These are phyloP conservation scores for Cornus kousa DNA, from an alignment of 148 eudicot species.

Conservation along the genomic window DNA sequence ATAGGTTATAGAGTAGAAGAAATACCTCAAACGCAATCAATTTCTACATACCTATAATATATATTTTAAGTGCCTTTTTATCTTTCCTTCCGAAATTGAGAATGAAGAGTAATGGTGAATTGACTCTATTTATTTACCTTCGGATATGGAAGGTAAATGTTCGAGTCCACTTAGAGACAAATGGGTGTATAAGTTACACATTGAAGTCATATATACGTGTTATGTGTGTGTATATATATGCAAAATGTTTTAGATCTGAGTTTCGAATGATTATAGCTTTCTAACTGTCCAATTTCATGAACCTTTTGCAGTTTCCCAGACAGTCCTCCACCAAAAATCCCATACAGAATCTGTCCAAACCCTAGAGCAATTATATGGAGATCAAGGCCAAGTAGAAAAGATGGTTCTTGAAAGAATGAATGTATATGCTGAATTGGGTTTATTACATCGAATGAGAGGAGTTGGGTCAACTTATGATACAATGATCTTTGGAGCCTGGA, in stretches of 20 bases:
- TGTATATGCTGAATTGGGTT: not conserved
- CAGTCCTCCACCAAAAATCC: slow-evolving; percentile 52
- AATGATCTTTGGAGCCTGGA: not conserved
- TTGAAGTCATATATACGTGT: no score
- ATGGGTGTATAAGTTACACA: no score
- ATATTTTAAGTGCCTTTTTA: no score
- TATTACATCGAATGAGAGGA: not conserved
- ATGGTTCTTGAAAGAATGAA: not conserved
- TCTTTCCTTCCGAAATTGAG: no score
- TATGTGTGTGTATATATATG: no score
- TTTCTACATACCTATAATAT: no score
- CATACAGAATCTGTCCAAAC: slow-evolving; percentile 67
- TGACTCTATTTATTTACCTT: no score
- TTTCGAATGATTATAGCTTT: not conserved
- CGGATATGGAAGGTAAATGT: no score
- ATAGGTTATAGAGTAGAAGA: no score
- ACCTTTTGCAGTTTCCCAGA: slow-evolving; percentile 49
- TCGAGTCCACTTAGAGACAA: no score
- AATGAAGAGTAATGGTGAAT: no score
- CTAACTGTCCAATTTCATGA: not conserved
- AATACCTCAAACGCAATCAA: no score
- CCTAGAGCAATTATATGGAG: slow-evolving; percentile 82
- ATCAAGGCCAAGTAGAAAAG: slow-evolving; percentile 51
- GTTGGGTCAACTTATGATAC: slow-evolving; percentile 3
- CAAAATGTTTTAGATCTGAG: not conserved